Evolutionary conservation across 345 rosid species (phyloP).

Genomic region (Corymbia maculata): DNA sequence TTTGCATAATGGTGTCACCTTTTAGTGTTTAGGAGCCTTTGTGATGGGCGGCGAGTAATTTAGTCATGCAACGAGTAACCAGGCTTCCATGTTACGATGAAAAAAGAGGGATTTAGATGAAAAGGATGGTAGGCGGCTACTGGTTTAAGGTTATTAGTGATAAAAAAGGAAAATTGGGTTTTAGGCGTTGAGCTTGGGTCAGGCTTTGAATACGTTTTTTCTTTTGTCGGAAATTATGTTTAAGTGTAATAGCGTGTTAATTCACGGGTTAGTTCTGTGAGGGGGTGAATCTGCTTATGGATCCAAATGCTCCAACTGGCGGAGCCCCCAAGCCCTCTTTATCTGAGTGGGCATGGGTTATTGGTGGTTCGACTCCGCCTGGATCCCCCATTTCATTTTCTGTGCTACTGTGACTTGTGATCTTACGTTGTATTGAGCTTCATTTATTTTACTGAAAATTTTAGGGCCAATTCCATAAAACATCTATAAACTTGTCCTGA

Average conservation of each 20-base stretch:
- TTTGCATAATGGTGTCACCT: not conserved
- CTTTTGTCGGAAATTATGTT: not conserved
- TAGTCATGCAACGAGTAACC: not conserved
- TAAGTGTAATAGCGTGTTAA: not conserved
- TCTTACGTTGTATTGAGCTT: not conserved
- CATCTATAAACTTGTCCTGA: too few relatives aligned
- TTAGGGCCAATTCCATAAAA: too few relatives aligned
- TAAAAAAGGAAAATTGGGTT: not conserved
- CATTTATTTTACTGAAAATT: not conserved
- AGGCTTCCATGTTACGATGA: not conserved
- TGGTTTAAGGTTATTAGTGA: too few relatives aligned
- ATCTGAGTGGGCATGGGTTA: not conserved
- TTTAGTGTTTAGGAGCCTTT: not conserved
- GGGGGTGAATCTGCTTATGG: not conserved
- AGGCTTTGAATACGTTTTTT: not conserved
- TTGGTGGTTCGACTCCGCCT: not conserved
- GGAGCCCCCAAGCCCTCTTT: not conserved
- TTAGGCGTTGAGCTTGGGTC: not conserved
- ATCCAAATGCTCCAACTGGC: not conserved
- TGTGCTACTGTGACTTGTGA: too few relatives aligned
- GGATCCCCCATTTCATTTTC: not conserved
- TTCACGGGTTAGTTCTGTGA: not conserved
- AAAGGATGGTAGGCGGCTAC: not conserved
- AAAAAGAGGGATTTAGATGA: not conserved
- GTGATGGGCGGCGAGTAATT: not conserved